phyloP scores from a whole-genome alignment of 1,139 yeast genomes.

The Candida dubliniensis region DNA sequence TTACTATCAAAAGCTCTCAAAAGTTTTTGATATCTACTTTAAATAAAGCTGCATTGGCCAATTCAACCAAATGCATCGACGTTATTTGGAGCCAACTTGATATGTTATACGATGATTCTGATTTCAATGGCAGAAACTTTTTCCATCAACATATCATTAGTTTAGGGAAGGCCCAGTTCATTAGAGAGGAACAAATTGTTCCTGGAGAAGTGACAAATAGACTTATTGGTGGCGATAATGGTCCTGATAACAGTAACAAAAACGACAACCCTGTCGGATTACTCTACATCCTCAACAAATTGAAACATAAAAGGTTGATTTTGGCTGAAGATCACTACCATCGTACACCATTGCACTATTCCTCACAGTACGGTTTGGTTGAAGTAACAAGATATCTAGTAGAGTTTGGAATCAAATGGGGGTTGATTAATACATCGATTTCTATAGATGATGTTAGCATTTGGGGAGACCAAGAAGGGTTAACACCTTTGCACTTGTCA shows the following conservation, averaged over 20 bases:
- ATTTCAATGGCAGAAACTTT: constrained; percentile 79
- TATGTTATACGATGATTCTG: constrained; percentile 55
- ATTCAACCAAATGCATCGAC: constrained; percentile 58
- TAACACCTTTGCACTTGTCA: constrained; percentile 82
- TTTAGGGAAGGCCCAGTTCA: constrained; percentile 57
- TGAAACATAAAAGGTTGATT: constrained; percentile 48
- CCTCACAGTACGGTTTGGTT: constrained; percentile 83
- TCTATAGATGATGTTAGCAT: constrained; percentile 57
- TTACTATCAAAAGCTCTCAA: constrained; percentile 22
- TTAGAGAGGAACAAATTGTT: constrained; percentile 24
- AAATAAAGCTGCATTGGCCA: constrained; percentile 59
- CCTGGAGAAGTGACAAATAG: constrained; percentile 39
- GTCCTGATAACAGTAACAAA: constrained; percentile 59
- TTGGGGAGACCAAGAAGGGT: constrained; percentile 85
- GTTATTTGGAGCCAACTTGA: constrained; percentile 38
- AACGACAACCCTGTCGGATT: constrained; percentile 25
- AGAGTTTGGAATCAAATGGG: constrained; percentile 36
- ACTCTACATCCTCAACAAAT: constrained; percentile 23
- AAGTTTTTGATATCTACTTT: constrained; percentile 55
- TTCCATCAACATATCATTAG: constrained; percentile 81
- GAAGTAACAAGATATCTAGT: constrained; percentile 60
- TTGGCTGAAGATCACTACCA: constrained; percentile 70
- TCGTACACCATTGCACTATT: constrained; percentile 87
- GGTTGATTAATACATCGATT: constrained; percentile 34
- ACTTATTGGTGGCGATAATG: constrained; percentile 32